Conservation (phyloP, 495 filamentous ascomycete species). For the Trichoderma parareesei region DNA sequence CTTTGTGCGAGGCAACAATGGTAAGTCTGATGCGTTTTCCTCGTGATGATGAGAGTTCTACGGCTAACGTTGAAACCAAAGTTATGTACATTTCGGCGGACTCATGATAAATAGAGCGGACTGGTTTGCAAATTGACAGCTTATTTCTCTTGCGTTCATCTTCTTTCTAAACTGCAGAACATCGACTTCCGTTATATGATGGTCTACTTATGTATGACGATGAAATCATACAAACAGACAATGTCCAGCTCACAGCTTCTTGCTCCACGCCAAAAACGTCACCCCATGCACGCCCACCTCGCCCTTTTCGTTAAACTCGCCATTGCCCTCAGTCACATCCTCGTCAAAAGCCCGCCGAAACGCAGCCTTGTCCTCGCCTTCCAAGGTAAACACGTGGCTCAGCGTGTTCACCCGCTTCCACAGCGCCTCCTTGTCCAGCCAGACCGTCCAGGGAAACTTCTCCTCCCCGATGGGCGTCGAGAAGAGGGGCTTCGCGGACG, state of each 20-base stretch:
- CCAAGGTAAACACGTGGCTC: constrained; percentile 50
- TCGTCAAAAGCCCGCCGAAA: constrained; percentile 34
- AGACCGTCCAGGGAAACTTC: constrained; percentile 33
- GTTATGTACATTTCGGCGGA: constrained; percentile 75
- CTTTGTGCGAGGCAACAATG: constrained; percentile 94
- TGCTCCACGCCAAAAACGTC: constrained; percentile 47
- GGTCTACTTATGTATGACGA: not conserved
- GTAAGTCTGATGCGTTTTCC: constrained; percentile 33
- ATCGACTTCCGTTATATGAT: not conserved
- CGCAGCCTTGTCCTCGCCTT: constrained; percentile 41
- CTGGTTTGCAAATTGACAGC: not conserved
- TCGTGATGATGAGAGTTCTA: constrained; percentile 7
- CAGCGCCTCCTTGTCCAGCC: constrained; percentile 42
- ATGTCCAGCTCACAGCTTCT: constrained; percentile 25
- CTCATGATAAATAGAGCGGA: constrained; percentile 20
- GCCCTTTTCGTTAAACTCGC: constrained; percentile 41
- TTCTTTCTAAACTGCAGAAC: not conserved
- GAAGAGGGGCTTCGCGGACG: constrained; percentile 35
- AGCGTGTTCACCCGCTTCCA: constrained; percentile 50
- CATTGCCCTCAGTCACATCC: constrained; percentile 32
- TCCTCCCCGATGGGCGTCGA: constrained; percentile 39
- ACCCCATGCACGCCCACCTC: constrained; percentile 48
- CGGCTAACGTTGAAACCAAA: constrained; percentile 18
- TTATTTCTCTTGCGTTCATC: not conserved
- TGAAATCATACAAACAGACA: not conserved